phyloP scores from a whole-genome alignment of 805 yeast genomes.

The Metschnikowia anglica region DNA sequence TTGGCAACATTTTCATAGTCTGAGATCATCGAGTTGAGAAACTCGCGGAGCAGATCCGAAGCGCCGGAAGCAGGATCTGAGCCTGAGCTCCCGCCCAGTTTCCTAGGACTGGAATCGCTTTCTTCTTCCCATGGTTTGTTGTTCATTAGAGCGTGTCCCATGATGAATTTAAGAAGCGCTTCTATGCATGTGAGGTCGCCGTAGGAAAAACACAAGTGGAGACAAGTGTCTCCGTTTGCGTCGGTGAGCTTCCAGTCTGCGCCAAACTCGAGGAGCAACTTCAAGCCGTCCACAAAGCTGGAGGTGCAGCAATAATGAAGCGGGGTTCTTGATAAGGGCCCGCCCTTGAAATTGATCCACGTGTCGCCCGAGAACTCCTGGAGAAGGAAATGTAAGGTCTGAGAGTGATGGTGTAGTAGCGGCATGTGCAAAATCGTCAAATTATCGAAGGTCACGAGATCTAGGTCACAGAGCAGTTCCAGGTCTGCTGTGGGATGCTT shows the following conservation, averaged over 20 bases:
- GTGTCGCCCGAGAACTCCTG: constrained; percentile 41
- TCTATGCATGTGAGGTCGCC: constrained; percentile 56
- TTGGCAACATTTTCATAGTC: constrained; percentile 40
- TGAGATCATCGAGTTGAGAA: constrained; percentile 20
- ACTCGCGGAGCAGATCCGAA: constrained; percentile 31
- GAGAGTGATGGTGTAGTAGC: constrained; percentile 56
- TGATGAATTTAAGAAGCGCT: constrained; percentile 21
- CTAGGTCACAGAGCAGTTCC: constrained; percentile 19
- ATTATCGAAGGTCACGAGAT: constrained; percentile 49
- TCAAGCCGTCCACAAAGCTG: constrained; percentile 63
- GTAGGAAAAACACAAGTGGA: constrained; percentile 52
- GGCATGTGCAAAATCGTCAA: constrained; percentile 74
- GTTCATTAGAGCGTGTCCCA: not conserved
- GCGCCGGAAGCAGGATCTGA: constrained; percentile 22
- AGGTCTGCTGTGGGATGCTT: not conserved
- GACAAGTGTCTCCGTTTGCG: constrained; percentile 35
- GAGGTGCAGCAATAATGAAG: constrained; percentile 64
- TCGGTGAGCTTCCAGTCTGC: constrained; percentile 46
- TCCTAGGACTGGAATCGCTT: constrained; percentile 38
- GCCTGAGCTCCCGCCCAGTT: constrained; percentile 46
- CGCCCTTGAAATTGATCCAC: constrained; percentile 57
- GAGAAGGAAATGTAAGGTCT: constrained; percentile 69
- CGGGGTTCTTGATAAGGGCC: constrained; percentile 52
- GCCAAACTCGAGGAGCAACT: constrained; percentile 65
- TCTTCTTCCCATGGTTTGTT: constrained; percentile 26